Percentiles rank a stretch among this genome's conserved stretches.
These are phyloP conservation scores for Scedosporium dehoogii DNA, from an alignment of 2,329 filamentous ascomycete species.

Conservation along the genomic window DNA sequence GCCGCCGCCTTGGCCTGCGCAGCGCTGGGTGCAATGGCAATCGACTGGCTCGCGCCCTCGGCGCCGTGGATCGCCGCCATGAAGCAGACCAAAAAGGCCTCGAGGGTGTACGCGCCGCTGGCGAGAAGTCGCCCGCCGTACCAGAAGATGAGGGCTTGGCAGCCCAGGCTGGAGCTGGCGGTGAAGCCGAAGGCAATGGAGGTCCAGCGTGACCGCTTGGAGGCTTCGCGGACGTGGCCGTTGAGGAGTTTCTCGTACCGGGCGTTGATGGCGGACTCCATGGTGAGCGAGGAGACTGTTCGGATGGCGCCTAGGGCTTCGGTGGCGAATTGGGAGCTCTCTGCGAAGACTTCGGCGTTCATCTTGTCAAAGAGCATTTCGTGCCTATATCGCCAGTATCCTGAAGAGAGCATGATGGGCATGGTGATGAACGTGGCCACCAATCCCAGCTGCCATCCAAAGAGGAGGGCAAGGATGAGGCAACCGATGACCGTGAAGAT, in stretches of 20 bases:
- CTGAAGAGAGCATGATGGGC: constrained; percentile 36
- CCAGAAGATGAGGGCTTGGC: constrained; percentile 57
- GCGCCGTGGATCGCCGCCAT: constrained; percentile 59
- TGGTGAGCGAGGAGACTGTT: constrained; percentile 59
- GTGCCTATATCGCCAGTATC: constrained; percentile 42
- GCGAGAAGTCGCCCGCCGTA: constrained; percentile 55
- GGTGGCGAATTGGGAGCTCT: constrained; percentile 64
- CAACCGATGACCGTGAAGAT: constrained; percentile 57
- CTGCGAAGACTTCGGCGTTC: constrained; percentile 57
- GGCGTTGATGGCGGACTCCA: constrained; percentile 54
- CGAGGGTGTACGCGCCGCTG: constrained; percentile 33
- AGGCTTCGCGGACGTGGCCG: constrained; percentile 49
- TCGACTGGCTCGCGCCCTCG: constrained; percentile 55
- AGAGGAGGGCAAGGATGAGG: constrained; percentile 57
- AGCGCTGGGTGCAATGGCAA: constrained; percentile 57
- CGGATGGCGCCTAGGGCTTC: constrained; percentile 66
- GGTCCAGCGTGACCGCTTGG: constrained; percentile 49
- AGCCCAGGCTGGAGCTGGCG: constrained; percentile 54
- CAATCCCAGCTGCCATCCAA: constrained; percentile 67
- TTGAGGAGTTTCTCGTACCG: constrained; percentile 51
- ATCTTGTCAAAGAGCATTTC: constrained; percentile 60
- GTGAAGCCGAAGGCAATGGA: constrained; percentile 59
- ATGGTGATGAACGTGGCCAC: constrained; percentile 54
- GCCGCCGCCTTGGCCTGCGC: constrained; percentile 48
- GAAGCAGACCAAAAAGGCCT: constrained; percentile 47